Percentiles rank a stretch among this genome's conserved stretches.
phyloP scores from a whole-genome alignment of 129 eudicot species.

The Saposhnikovia divaricata region DNA sequence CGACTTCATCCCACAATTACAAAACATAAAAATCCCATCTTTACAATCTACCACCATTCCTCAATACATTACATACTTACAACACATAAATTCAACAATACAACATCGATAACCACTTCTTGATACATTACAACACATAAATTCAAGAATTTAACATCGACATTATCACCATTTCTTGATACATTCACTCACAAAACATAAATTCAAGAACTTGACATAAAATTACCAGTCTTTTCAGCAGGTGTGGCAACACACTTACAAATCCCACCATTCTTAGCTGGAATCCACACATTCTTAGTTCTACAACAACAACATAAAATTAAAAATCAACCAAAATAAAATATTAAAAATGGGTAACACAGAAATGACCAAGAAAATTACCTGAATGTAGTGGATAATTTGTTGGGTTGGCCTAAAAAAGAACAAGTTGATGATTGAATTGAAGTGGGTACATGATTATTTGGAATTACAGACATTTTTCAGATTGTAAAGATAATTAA shows the following conservation, averaged over 20 bases:
- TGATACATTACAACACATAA: too few species aligned
- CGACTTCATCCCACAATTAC: not conserved
- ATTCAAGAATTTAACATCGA: too few species aligned
- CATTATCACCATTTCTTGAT: not conserved
- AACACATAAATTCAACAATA: too few species aligned
- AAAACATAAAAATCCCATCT: not conserved
- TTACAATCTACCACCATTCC: too few species aligned
- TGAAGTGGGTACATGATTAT: conserved; percentile 30
- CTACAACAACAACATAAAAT: conserved; percentile 11
- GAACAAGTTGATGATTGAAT: conserved; percentile 45
- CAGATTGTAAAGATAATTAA: not conserved
- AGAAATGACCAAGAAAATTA: not conserved
- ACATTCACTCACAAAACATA: not conserved
- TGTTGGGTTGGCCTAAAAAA: conserved; percentile 32
- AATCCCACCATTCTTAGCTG: conserved; percentile 24
- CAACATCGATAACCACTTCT: too few species aligned
- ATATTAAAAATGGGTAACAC: not conserved
- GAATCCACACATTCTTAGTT: conserved; percentile 29
- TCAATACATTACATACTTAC: too few species aligned
- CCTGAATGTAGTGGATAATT: conserved; percentile 28
- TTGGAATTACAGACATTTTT: conserved; percentile 37
- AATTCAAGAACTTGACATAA: not conserved
- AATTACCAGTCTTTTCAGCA: conserved; percentile 51
- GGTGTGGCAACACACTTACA: conserved; percentile 70
- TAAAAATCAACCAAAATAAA: not conserved